Conservation (phyloP, 208 protist species). For the Crithidia bombi region DNA sequence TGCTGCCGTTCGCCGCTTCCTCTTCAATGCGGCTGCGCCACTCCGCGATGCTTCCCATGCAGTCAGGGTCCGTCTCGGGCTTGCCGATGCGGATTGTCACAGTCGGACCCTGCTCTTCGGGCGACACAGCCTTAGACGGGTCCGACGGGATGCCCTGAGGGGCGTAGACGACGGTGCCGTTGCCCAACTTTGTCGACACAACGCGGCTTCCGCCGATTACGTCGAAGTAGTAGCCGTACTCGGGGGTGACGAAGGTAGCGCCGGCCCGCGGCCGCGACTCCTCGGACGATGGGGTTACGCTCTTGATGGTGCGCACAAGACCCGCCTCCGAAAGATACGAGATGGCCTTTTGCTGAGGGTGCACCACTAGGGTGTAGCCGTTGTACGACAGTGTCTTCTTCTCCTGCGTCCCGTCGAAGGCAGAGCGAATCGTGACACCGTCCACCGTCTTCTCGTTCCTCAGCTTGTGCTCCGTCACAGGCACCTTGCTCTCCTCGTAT, state of each 20-base stretch:
- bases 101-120: constrained; percentile 60
- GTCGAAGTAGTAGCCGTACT: constrained; percentile 70
- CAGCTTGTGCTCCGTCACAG: constrained; percentile 39
- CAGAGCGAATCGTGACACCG: constrained; percentile 52
- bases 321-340: constrained; percentile 54
- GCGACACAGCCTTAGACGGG: constrained; percentile 29
- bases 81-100: constrained; percentile 74
- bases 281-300: constrained; percentile 42
- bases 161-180: constrained; percentile 70
- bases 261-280: constrained; percentile 43
- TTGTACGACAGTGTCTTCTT: constrained; percentile 57
- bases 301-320: constrained; percentile 51
- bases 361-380: constrained; percentile 57
- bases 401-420: constrained; percentile 61
- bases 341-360: constrained; percentile 63
- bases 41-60: constrained; percentile 63
- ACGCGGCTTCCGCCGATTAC: constrained; percentile 56
- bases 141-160: constrained; percentile 57
- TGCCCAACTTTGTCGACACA: constrained; percentile 69
- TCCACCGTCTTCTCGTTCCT: constrained; percentile 52
- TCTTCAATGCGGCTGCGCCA: constrained; percentile 67
- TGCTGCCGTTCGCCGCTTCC: constrained; percentile 53
- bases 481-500: constrained; percentile 46
- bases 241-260: constrained; percentile 51
- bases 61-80: constrained; percentile 74